phyloP scores from a whole-genome alignment of 306 rosid species.

The Lablab purpureus region DNA sequence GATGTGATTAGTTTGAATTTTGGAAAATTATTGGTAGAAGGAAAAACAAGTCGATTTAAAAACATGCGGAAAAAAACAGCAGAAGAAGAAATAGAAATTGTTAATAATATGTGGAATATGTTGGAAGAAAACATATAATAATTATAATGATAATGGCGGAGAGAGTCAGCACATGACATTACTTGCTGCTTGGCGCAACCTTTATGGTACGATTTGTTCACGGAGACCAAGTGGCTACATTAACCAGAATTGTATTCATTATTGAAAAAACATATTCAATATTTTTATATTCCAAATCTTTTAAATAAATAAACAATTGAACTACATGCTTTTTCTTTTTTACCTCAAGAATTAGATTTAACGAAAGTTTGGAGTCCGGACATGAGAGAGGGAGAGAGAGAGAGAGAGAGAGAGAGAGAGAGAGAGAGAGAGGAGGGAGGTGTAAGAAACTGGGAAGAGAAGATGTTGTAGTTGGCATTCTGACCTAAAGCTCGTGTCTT shows the following conservation, averaged over 20 bases:
- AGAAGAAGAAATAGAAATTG: not conserved
- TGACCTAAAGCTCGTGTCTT: slow-evolving; percentile 56
- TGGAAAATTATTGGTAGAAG: not conserved
- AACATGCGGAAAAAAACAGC: not conserved
- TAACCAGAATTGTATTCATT: not conserved
- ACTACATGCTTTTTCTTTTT: slow-evolving; percentile 39
- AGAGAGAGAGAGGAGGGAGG: slow-evolving; percentile 31
- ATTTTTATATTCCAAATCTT: not conserved
- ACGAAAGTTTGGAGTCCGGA: slow-evolving; percentile 69
- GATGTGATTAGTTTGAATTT: not conserved
- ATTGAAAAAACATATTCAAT: not conserved
- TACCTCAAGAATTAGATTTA: slow-evolving; percentile 60
- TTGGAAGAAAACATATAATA: slow-evolving; percentile 6
- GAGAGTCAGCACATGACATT: slow-evolving; percentile 25
- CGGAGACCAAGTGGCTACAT: slow-evolving; percentile 41
- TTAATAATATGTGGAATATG: not conserved
- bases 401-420: slow-evolving; percentile 36
- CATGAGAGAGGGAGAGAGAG: not conserved
- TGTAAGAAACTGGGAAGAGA: slow-evolving; percentile 29
- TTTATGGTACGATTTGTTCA: slow-evolving; percentile 27
- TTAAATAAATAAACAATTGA: slow-evolving; percentile 29
- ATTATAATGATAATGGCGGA: not conserved
- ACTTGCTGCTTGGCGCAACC: slow-evolving; percentile 24
- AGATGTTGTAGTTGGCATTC: slow-evolving; percentile 47
- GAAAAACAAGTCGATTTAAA: not conserved